Conservation (phyloP, 2,329 filamentous ascomycete genomes). For the Aotearoamyces nothofagi region DNA sequence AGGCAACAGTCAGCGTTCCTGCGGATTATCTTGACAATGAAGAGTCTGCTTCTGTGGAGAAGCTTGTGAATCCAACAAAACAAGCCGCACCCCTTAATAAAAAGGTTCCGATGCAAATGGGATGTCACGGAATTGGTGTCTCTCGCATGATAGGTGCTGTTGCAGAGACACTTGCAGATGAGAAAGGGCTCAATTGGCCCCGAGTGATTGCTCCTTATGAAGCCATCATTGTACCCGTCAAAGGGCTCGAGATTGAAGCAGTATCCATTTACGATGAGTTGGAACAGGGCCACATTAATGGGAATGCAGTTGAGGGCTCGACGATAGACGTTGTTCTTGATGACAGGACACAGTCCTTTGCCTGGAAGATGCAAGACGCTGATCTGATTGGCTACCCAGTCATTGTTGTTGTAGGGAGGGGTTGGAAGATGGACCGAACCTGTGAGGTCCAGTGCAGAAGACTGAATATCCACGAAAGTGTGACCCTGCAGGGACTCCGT, state of each 20-base stretch:
- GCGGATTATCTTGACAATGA: conserved; percentile 10
- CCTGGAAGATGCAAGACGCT: conserved; percentile 83
- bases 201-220: conserved; percentile 74
- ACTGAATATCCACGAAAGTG: conserved; percentile 10
- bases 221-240: conserved; percentile 45
- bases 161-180: conserved; percentile 59
- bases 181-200: conserved; percentile 75
- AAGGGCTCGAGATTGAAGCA: conserved; percentile 30
- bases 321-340: conserved; percentile 55
- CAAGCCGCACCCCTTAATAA: conserved; percentile 2
- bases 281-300: conserved; percentile 2
- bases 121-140: conserved; percentile 89
- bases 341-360: conserved; percentile 51
- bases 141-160: conserved; percentile 81
- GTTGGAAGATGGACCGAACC: conserved; percentile 31
- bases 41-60: conserved; percentile 2
- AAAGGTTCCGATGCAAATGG: conserved; percentile 67
- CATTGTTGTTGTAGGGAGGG: conserved; percentile 61
- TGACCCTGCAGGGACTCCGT: conserved; percentile 9
- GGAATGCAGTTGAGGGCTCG: conserved; percentile 1
- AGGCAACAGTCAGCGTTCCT: conserved; percentile 40
- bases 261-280: conserved; percentile 50
- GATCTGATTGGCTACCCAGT: conserved; percentile 82
- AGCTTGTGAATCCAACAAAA: neutral
- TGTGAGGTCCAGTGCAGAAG: conserved; percentile 20